phyloP scores from a whole-genome alignment of 2,329 filamentous ascomycete genomes.

The Fusarium algeriense region DNA sequence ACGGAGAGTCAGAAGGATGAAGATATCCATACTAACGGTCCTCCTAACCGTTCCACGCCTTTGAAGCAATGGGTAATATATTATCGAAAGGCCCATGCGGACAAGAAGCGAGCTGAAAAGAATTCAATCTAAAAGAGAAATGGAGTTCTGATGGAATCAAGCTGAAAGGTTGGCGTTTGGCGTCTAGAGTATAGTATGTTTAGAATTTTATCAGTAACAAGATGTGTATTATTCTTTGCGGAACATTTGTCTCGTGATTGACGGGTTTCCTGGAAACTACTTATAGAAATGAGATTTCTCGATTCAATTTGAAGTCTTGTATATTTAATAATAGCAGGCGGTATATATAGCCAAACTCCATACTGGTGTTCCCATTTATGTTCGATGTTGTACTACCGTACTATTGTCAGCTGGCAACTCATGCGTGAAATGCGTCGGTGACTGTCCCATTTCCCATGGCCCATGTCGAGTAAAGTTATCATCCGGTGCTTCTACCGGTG shows the following conservation, averaged over 20 bases:
- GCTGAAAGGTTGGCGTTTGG: neutral
- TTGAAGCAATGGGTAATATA: neutral
- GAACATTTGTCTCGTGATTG: too few species aligned
- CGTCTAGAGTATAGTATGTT: accelerated
- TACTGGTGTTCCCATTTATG: neutral
- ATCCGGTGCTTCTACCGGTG: neutral
- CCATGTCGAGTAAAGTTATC: neutral
- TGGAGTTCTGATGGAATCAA: too few species aligned
- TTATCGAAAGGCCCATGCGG: neutral
- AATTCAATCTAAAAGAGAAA: neutral
- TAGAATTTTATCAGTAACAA: too few species aligned
- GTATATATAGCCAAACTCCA: neutral
- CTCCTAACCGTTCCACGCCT: neutral
- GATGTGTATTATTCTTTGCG: too few species aligned
- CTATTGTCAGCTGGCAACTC: neutral
- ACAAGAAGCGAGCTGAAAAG: neutral
- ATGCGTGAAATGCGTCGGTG: neutral
- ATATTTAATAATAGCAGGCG: neutral
- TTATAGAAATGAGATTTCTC: too few species aligned
- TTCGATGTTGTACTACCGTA: neutral
- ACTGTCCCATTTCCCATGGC: constrained; percentile 6
- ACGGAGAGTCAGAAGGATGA: too few species aligned
- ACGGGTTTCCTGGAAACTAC: too few species aligned
- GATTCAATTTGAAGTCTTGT: too few species aligned
- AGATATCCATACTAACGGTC: neutral